These are phyloP conservation scores for Candida sojae DNA, from an alignment of 1,139 yeast species.

Conservation along the genomic window DNA sequence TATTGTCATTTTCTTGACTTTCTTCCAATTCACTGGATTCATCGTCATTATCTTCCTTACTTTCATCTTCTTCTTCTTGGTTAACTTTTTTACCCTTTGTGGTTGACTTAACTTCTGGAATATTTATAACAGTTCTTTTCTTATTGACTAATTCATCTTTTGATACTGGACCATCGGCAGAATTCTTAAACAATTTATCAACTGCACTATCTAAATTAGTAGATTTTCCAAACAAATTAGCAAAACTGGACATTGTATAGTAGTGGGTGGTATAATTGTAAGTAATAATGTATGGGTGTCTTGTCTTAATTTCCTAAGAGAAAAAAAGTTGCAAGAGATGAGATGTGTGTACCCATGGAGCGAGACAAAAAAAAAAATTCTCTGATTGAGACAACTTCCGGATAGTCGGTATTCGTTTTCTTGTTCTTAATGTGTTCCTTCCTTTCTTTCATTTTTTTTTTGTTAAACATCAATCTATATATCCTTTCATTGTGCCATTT, in stretches of 20 bases:
- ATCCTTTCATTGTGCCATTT: no score
- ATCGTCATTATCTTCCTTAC: constrained; percentile 14
- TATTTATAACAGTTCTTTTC: constrained; percentile 26
- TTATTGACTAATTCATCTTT: constrained; percentile 24
- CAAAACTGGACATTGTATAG: constrained; percentile 35
- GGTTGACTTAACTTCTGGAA: constrained; percentile 15
- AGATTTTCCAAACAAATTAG: constrained; percentile 33
- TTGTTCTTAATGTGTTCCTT: no score
- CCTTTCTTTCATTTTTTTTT: no score
- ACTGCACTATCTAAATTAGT: constrained; percentile 35
- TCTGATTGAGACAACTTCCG: no score
- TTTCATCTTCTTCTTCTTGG: constrained; percentile 12
- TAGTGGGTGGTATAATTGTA: background rate
- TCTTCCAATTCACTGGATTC: background rate
- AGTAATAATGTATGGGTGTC: no score
- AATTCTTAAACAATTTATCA: constrained; percentile 39
- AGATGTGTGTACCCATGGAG: background rate
- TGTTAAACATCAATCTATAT: no score
- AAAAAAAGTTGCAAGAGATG: constrained; percentile 4
- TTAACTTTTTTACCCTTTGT: constrained; percentile 11
- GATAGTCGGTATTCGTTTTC: no score
- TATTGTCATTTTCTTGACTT: constrained; percentile 13
- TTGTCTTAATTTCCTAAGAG: background rate
- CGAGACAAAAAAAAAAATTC: background rate
- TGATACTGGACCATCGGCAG: constrained; percentile 38